Conservation (phyloP, 2,329 filamentous ascomycete species). For the Neodidymelliopsis sp. region DNA sequence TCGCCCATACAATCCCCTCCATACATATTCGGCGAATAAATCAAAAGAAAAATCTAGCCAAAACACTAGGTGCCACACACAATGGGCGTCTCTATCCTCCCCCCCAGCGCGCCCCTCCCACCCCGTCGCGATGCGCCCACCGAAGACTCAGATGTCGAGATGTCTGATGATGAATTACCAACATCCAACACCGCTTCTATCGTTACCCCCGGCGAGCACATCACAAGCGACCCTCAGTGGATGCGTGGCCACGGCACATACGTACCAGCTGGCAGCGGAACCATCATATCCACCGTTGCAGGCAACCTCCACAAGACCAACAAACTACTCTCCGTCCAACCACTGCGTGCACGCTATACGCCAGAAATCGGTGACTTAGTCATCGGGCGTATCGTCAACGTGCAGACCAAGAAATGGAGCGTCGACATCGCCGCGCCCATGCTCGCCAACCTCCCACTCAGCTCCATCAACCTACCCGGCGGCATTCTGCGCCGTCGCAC, state of each 20-base stretch:
- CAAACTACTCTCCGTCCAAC: conserved; percentile 91
- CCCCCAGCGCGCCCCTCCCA: conserved; percentile 53
- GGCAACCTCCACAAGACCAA: conserved; percentile 93
- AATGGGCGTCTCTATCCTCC: conserved; percentile 68
- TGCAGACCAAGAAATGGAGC: conserved; percentile 92
- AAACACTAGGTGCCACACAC: conserved; percentile 13
- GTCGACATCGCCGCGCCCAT: conserved; percentile 91
- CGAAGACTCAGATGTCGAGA: conserved; percentile 59
- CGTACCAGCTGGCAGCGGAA: conserved; percentile 65
- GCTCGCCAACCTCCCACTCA: conserved; percentile 83
- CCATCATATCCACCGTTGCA: conserved; percentile 88
- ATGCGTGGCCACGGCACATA: conserved; percentile 98
- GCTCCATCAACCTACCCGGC: conserved; percentile 91
- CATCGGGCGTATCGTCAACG: conserved; percentile 90
- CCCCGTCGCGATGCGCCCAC: conserved; percentile 43
- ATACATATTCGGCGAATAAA: too few species aligned
- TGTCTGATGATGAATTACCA: conserved; percentile 52
- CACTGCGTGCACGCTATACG: conserved; percentile 89
- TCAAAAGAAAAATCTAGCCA: neutral
- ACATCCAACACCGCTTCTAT: conserved; percentile 57
- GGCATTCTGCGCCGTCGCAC: conserved; percentile 91
- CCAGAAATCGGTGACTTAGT: conserved; percentile 97
- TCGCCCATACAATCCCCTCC: neutral
- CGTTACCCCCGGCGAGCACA: conserved; percentile 86
- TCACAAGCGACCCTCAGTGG: conserved; percentile 94